Evolutionary conservation across 495 filamentous ascomycete genomes (phyloP).

Genomic region (Xylaria longipes): DNA sequence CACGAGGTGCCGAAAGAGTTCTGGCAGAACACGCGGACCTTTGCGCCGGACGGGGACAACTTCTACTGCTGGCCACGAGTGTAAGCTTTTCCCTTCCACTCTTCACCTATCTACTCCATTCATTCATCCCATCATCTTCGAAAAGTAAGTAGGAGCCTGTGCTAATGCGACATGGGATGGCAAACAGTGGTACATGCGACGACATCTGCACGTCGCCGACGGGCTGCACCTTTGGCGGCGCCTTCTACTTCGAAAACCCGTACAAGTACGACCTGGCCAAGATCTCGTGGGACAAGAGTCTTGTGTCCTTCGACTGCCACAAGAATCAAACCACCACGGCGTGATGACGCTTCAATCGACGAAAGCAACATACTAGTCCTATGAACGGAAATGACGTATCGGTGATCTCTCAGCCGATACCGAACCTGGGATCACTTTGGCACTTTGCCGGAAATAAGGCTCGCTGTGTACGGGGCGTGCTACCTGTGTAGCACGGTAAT

Average conservation of each 20-base stretch:
- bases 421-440: neutral
- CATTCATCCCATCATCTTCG: neutral
- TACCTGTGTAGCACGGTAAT: neutral
- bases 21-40: constrained; percentile 44
- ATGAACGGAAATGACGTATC: neutral
- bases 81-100: constrained; percentile 27
- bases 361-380: neutral
- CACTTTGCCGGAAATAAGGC: neutral
- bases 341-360: neutral
- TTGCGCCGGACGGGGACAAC: constrained; percentile 48
- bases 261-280: constrained; percentile 46
- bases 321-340: constrained; percentile 30
- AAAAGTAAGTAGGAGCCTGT: neutral
- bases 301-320: constrained; percentile 49
- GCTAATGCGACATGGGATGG: neutral
- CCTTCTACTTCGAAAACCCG: constrained; percentile 42
- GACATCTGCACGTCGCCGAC: constrained; percentile 50
- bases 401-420: neutral
- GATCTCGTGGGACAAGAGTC: constrained; percentile 44
- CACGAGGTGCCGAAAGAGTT: constrained; percentile 43
- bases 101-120: neutral
- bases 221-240: constrained; percentile 52
- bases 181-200: constrained; percentile 39
- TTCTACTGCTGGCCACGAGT: constrained; percentile 50
- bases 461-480: neutral